Base-by-base conservation (phyloP, 2,329 filamentous ascomycete species). In the Ploettnerulaceae sp. region DNA sequence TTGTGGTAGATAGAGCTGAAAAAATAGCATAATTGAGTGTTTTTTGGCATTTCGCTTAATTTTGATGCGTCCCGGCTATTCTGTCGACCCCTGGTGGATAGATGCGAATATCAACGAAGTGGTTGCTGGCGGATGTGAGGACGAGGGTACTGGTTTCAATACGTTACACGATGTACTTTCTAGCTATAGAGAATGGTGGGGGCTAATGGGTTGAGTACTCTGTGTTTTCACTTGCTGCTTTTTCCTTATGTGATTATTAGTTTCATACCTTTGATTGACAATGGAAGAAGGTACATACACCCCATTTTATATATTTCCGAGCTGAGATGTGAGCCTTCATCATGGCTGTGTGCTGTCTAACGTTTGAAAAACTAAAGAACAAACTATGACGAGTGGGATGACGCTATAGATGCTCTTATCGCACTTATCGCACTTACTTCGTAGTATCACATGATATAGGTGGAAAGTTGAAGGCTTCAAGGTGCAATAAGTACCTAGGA, bases 81-180 rank as follows among this genome's bases (percentile, higher is more conserved):
- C n/a, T n/a, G n/a, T n/a, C n/a, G n/a, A n/a, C n/a, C n/a, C n/a
- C n/a, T n/a, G n/a, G n/a, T n/a, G n/a, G 57, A 32, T 50, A 48
- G 26, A 64, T 55, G 7, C 62, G 56, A 15, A 62, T 48, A 25
- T 65, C 62, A 32, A 64, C 51, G 45, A 56, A 65, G 48, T 60
- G 51, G 37, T 54, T 56, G 11, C 44, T 43, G 44, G 58, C 53
- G 18, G 61, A 57, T 24, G 60, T 64, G 17, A 65, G 48, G 45
- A 64, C 61, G 9, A 64, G 51, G 15, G 61, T 64, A 33, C 57
- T 59, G 37, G 14, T 14, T 21, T n/a, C n/a, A n/a, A 9, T 14
- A 15, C 25, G 33, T 49, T 49, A 38, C n/a, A n/a, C n/a, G 12
- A 42, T 5, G 17, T 18, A 12, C n/a, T n/a, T 2, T 15, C 5